These are phyloP conservation scores for Uronychia setigera DNA, from an alignment of 73 alveolate genomes.

Conservation along the genomic window DNA sequence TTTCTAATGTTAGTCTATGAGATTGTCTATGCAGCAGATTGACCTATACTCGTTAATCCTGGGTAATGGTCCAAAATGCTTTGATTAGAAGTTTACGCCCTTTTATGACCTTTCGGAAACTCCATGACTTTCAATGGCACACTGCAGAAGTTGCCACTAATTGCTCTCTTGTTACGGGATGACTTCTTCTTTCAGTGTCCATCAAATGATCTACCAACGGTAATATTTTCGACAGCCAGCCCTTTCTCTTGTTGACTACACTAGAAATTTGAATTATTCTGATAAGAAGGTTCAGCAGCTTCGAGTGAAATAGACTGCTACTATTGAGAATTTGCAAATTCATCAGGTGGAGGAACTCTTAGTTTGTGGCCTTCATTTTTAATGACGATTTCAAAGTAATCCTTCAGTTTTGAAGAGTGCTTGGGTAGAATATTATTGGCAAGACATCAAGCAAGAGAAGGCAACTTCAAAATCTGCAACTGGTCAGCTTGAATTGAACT, in stretches of 20 bases:
- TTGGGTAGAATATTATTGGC: not conserved
- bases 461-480: not conserved
- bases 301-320: no score
- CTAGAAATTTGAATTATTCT: no score
- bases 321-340: not conserved
- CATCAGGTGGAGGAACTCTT: not conserved
- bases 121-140: slow-evolving; percentile 1
- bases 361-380: not conserved
- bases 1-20: no score
- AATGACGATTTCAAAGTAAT: not conserved
- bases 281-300: no score
- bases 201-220: no score
- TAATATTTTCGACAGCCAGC: no score
- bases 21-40: no score
- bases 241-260: no score
- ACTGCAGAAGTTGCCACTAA: not conserved
- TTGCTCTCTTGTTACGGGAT: not conserved
- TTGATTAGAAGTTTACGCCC: not conserved
- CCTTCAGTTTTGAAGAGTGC: not conserved
- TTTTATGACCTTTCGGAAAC: not conserved
- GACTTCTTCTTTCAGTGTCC: no score
- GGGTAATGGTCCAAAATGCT: not conserved
- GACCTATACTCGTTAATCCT: not conserved
- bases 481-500: not conserved
- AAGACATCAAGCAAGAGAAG: not conserved